phyloP scores from a whole-genome alignment of 2,329 filamentous ascomycete species.

The Colletotrichum siamense region DNA sequence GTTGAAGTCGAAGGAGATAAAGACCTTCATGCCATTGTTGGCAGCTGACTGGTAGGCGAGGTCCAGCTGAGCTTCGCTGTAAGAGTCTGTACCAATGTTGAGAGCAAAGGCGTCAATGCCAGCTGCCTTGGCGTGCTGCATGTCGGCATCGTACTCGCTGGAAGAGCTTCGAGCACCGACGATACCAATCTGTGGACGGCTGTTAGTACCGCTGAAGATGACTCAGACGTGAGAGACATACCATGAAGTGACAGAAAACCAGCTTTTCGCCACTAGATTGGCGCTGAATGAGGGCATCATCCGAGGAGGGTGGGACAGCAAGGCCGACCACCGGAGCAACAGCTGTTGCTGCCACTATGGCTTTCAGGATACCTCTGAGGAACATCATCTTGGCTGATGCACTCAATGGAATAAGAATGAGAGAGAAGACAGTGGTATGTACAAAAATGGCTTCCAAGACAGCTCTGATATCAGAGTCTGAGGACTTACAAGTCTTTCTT shows the following conservation, averaged over 20 bases:
- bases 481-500: background rate
- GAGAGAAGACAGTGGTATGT: background rate
- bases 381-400: background rate
- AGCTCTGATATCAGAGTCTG: background rate
- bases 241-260: conserved; percentile 51
- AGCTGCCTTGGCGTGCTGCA: conserved; percentile 46
- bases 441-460: background rate
- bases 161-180: conserved; percentile 45
- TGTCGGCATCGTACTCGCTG: conserved; percentile 51
- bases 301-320: background rate
- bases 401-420: background rate
- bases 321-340: background rate
- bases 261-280: conserved; percentile 17
- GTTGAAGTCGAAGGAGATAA: conserved; percentile 64
- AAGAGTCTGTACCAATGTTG: conserved; percentile 52
- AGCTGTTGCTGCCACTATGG: background rate
- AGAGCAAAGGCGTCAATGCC: conserved; percentile 53
- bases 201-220: background rate
- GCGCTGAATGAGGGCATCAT: background rate
- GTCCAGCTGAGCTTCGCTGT: conserved; percentile 50
- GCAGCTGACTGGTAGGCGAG: conserved; percentile 56
- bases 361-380: background rate
- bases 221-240: conserved; percentile 12
- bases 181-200: conserved; percentile 44
- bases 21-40: conserved; percentile 54